Percentiles rank a stretch among this genome's conserved stretches.
Evolutionary conservation across 2,329 filamentous ascomycete species (phyloP).

Genomic region (Alternaria sp.): DNA sequence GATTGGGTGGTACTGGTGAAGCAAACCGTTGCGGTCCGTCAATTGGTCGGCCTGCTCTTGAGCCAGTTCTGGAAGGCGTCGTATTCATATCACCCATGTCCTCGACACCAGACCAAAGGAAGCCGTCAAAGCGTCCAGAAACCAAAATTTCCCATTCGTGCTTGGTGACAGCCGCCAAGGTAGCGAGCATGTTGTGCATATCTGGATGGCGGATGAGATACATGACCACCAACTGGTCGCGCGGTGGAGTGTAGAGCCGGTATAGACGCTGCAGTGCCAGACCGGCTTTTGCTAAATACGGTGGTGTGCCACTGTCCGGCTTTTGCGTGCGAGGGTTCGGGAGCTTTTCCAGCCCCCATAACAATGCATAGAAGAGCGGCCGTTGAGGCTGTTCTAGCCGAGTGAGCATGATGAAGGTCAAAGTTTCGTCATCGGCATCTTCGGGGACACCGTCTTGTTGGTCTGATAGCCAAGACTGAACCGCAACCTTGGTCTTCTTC

Average conservation of each 20-base stretch:
- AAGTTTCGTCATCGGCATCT: conserved; percentile 91
- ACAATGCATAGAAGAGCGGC: conserved; percentile 81
- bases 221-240: conserved; percentile 85
- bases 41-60: conserved; percentile 53
- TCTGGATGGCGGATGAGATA: conserved; percentile 84
- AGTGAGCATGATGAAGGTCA: conserved; percentile 92
- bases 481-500: conserved; percentile 88
- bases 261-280: conserved; percentile 86
- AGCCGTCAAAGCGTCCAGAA: conserved; percentile 93
- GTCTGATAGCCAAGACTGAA: conserved; percentile 87
- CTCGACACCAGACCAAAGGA: conserved; percentile 92
- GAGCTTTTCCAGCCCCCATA: conserved; percentile 66
- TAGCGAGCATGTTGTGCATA: conserved; percentile 86
- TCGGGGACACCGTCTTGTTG: conserved; percentile 82
- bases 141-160: conserved; percentile 97
- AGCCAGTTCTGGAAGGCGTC: conserved; percentile 34
- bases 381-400: conserved; percentile 79
- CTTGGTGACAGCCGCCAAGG: conserved; percentile 83
- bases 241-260: conserved; percentile 73
- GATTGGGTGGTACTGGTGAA: conserved; percentile 64
- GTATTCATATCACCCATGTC: conserved; percentile 50
- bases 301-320: conserved; percentile 67
- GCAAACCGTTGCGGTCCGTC: conserved; percentile 48
- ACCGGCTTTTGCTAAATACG: conserved; percentile 77
- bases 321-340: conserved; percentile 71